Evolutionary conservation across 2,329 filamentous ascomycete species (phyloP).

Genomic region (Claviceps sp.): DNA sequence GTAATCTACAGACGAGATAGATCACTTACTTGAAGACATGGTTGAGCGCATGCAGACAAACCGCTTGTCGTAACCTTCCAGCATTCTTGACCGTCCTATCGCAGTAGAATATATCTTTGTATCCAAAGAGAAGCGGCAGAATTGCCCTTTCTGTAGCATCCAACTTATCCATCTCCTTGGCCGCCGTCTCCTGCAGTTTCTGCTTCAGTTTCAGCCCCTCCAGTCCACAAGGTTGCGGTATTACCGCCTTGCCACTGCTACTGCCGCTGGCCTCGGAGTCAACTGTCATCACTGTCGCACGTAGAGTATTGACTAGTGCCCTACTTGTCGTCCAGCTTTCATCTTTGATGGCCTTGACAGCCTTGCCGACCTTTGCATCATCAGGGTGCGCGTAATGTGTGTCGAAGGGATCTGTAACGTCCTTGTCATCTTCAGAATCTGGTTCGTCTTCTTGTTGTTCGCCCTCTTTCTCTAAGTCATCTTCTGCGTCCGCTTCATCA

Average conservation of each 20-base stretch:
- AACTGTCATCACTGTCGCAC: conserved; percentile 34
- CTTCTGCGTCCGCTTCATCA: conserved; percentile 14
- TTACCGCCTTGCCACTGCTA: conserved; percentile 12
- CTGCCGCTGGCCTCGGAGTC: conserved; percentile 16
- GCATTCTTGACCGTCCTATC: conserved; percentile 58
- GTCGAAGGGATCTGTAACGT: conserved; percentile 61
- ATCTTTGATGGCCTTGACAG: conserved; percentile 35
- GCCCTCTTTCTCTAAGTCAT: conserved; percentile 8
- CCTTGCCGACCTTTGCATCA: conserved; percentile 41
- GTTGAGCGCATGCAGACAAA: conserved; percentile 76
- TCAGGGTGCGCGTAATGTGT: conserved; percentile 62
- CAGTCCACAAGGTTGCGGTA: conserved; percentile 29
- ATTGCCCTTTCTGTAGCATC: conserved; percentile 50
- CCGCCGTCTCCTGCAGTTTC: conserved; percentile 44
- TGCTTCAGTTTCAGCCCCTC: conserved; percentile 51
- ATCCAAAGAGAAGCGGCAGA: conserved; percentile 63
- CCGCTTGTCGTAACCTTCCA: conserved; percentile 52
- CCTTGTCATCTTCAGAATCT: conserved; percentile 38
- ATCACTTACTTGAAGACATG: conserved; percentile 67
- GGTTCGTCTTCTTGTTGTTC: conserved; percentile 13
- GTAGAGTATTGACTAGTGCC: conserved; percentile 30
- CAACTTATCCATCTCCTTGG: conserved; percentile 42
- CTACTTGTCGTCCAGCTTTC: conserved; percentile 39
- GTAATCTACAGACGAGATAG: background rate
- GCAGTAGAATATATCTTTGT: conserved; percentile 68